Conservation (phyloP, 257 asterid genomes). For the Lavandula angustifolia region DNA sequence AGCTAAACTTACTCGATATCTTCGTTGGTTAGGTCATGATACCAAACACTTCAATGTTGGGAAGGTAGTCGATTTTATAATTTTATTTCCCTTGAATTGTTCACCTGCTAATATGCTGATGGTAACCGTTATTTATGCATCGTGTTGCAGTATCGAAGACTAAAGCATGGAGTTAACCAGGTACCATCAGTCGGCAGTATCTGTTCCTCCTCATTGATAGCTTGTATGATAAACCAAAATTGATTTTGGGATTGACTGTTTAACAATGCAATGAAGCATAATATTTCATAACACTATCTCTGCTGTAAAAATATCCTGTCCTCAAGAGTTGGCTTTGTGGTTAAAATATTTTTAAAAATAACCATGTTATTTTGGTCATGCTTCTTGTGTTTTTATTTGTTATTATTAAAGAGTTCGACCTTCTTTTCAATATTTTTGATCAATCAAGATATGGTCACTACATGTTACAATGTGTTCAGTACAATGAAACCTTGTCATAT, state of each 20-base stretch:
- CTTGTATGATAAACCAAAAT: conserved; percentile 25
- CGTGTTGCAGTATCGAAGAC: conserved; percentile 84
- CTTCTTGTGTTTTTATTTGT: too few relatives aligned
- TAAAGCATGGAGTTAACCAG: conserved; percentile 96
- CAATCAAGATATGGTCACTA: too few relatives aligned
- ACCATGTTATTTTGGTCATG: too few relatives aligned
- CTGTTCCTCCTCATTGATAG: conserved; percentile 20
- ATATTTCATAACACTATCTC: neutral
- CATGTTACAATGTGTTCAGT: too few relatives aligned
- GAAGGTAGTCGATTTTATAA: conserved; percentile 56
- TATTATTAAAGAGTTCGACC: too few relatives aligned
- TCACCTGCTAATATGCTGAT: conserved; percentile 22
- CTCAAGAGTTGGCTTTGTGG: conserved; percentile 6
- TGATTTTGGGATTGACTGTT: too few relatives aligned
- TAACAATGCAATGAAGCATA: too few relatives aligned
- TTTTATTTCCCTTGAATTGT: conserved; percentile 27
- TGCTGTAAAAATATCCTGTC: conserved; percentile 10
- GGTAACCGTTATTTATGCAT: conserved; percentile 27
- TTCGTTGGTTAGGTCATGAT: conserved; percentile 99
- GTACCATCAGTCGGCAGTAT: conserved; percentile 47
- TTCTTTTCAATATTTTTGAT: too few relatives aligned
- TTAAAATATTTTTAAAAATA: too few relatives aligned
- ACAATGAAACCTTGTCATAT: too few relatives aligned
- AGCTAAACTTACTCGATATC: conserved; percentile 97
- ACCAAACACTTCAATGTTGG: conserved; percentile 99